Evolutionary conservation across 192 early-diverging fungal genomes (phyloP).

Genomic region (Backusella psychrophila): DNA sequence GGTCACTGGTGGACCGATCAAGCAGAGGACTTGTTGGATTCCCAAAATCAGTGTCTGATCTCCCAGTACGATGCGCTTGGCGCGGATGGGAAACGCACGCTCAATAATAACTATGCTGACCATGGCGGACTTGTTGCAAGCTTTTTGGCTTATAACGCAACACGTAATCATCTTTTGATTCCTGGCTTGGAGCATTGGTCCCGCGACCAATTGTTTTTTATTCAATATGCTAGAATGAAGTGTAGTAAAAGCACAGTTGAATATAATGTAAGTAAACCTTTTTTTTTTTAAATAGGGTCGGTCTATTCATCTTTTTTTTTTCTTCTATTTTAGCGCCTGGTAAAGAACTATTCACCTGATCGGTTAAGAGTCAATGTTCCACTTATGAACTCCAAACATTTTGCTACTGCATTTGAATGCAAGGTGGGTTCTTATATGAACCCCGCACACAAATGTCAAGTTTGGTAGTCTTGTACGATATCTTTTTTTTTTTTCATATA

Average conservation of each 20-base stretch:
- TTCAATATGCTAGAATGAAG: slow-evolving; percentile 63
- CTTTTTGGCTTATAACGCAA: slow-evolving; percentile 25
- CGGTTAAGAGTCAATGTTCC: slow-evolving; percentile 66
- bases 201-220: slow-evolving; percentile 59
- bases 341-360: slow-evolving; percentile 58
- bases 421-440: slow-evolving; percentile 58
- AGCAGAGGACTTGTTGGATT: slow-evolving; percentile 39
- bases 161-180: slow-evolving; percentile 27
- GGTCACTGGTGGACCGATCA: slow-evolving; percentile 42
- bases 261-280: slow-evolving; percentile 5
- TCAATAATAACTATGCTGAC: slow-evolving; percentile 66
- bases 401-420: slow-evolving; percentile 67
- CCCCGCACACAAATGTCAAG: slow-evolving; percentile 52
- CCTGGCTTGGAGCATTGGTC: slow-evolving; percentile 47
- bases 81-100: slow-evolving; percentile 53
- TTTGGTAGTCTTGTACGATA: slow-evolving; percentile 22
- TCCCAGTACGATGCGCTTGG: slow-evolving; percentile 54
- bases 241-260: slow-evolving; percentile 50
- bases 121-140: slow-evolving; percentile 52
- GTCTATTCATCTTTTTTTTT: background rate
- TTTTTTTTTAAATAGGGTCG: no score
- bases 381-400: slow-evolving; percentile 57
- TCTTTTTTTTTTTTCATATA: background rate
- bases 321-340: background rate
- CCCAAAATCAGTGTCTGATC: slow-evolving; percentile 59